Evolutionary conservation across 495 filamentous ascomycete genomes (phyloP).

Genomic region (Xylaria grammica): DNA sequence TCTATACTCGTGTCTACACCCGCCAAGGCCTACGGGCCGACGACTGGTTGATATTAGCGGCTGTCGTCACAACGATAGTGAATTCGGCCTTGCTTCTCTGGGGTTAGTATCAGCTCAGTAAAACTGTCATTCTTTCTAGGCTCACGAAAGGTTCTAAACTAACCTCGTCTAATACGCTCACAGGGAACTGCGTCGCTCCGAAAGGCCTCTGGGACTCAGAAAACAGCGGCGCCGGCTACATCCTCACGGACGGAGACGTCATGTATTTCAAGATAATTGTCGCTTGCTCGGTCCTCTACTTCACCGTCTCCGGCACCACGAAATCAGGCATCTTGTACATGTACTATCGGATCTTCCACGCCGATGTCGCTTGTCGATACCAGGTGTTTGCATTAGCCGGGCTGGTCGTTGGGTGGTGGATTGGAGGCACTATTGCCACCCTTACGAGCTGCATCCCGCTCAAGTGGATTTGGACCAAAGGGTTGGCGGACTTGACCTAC

Average conservation of each 20-base stretch:
- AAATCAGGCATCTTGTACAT: conserved; percentile 44
- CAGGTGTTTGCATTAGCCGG: conserved; percentile 16
- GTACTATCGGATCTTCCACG: conserved; percentile 44
- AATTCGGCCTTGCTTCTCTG: conserved; percentile 19
- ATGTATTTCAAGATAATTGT: conserved; percentile 47
- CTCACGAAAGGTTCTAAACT: neutral
- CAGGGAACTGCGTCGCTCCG: conserved; percentile 26
- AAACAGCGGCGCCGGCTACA: conserved; percentile 26
- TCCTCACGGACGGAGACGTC: conserved; percentile 57
- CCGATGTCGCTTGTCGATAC: conserved; percentile 22
- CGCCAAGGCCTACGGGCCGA: conserved; percentile 29
- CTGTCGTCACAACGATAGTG: conserved; percentile 19
- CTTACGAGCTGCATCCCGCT: conserved; percentile 28
- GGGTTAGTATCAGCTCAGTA: too few relatives aligned
- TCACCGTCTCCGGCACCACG: conserved; percentile 34
- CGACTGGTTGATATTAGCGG: conserved; percentile 37
- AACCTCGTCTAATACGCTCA: neutral
- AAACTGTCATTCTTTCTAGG: too few relatives aligned
- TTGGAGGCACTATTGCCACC: conserved; percentile 24
- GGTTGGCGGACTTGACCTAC: conserved; percentile 19
- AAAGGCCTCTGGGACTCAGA: conserved; percentile 24
- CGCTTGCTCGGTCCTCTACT: conserved; percentile 41
- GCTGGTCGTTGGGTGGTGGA: conserved; percentile 26
- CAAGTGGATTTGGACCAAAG: conserved; percentile 25
- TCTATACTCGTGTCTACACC: conserved; percentile 36